Evolutionary conservation across 78 protist species (phyloP), one percentile per base, ranked within the genome.

Genomic region (Dictyostelium citrinum): DNA sequence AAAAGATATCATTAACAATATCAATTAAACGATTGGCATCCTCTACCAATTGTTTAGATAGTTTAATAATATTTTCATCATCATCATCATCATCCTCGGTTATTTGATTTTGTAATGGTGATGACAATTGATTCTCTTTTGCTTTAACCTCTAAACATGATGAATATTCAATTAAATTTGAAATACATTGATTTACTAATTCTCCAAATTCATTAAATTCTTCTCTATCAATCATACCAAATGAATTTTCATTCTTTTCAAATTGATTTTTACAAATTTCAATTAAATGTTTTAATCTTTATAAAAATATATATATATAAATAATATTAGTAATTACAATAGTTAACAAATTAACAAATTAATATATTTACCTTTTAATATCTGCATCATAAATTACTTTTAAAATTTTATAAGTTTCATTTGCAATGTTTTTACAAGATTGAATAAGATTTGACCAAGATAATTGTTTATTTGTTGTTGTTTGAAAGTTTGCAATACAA

Each of bases 371-470:
- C 92, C 84, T 78, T 68, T 78, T 88, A 35, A 88, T 45, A 51
- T 88, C 93, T 7, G 93, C 93, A n/a, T 82, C 93, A 78, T 88
- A 88, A 35, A 88, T 83, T 17, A 88, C 45, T 22, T 76, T 58
- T 49, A 88, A 33, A 39, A 88, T 78, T 22, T 77, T 76, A 22
- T 77, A 61, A 9, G 93, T 78, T 49, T 88, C 85, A 43, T 58
- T 78, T 27, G 84, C 84, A 45, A 88, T 78, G 7, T 46, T 20
- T 64, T 76, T 55, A 78, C 93, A 88, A n/a, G 79, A 64, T 35
- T 67, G 41, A 14, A 70, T 51, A 5, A 88, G 4, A 33, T 29
- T 43, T 16, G n/a, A 10, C 93, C 93, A 88, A 29, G 93, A 71
- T 29, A 20, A 12, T 46, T 88, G 43, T 72, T 35, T 78, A 46